phyloP scores from a whole-genome alignment of 805 yeast species.

The Candida morakotiae region DNA sequence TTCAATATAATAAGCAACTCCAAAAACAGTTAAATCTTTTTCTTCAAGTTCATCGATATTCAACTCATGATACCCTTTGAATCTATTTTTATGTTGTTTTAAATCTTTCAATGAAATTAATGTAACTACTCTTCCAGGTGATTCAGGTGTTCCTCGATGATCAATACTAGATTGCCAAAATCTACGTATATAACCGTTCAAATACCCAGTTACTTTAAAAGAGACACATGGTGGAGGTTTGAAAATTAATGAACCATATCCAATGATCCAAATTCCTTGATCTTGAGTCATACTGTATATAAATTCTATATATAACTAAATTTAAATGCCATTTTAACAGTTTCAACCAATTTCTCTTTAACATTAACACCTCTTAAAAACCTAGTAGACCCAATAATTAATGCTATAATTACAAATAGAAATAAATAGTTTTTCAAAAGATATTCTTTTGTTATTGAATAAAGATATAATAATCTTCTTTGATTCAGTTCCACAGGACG shows the following conservation, averaged over 20 bases:
- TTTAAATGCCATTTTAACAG: conserved; percentile 42
- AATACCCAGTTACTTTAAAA: conserved; percentile 63
- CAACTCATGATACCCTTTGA: conserved; percentile 36
- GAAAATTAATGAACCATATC: conserved; percentile 85
- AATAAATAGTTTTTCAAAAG: conserved; percentile 26
- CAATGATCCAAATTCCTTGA: conserved; percentile 71
- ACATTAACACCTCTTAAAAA: conserved; percentile 21
- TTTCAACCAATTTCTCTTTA: conserved; percentile 28
- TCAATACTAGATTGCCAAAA: conserved; percentile 92
- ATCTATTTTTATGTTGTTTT: conserved; percentile 34
- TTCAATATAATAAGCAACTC: conserved; percentile 73
- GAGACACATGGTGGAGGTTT: conserved; percentile 81
- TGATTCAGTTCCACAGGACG: conserved; percentile 1
- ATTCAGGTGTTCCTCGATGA: conserved; percentile 82
- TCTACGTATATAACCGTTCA: conserved; percentile 72
- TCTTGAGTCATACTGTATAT: neutral
- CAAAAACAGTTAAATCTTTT: conserved; percentile 59
- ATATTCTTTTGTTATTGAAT: conserved; percentile 17
- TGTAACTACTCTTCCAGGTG: conserved; percentile 90
- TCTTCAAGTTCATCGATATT: conserved; percentile 19
- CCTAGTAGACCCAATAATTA: conserved; percentile 12
- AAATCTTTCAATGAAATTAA: conserved; percentile 60
- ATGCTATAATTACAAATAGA: conserved; percentile 18
- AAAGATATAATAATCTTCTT: conserved; percentile 14
- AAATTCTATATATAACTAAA: conserved; percentile 28